These are phyloP conservation scores for Aphanomyces cochlioides DNA, from an alignment of 352 stramenopile genomes.

Conservation along the genomic window DNA sequence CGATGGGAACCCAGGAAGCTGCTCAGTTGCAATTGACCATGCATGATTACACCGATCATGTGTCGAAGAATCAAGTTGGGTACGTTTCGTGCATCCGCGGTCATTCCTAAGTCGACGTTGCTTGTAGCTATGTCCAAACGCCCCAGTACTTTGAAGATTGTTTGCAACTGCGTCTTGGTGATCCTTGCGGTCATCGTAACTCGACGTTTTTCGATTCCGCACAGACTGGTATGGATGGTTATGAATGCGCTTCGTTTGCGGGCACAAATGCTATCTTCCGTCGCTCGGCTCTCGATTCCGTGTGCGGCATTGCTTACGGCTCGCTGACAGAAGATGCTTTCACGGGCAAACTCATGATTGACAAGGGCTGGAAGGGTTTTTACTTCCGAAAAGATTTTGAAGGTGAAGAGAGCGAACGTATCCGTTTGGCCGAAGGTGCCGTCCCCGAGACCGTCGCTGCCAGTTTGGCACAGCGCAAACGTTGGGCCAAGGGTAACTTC, in stretches of 20 bases:
- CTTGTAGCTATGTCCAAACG: conserved; percentile 45
- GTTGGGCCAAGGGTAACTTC: conserved; percentile 76
- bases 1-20: conserved; percentile 32
- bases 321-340: conserved; percentile 73
- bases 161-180: conserved; percentile 54
- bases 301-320: conserved; percentile 70
- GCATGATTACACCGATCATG: conserved; percentile 65
- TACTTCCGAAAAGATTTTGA: conserved; percentile 78
- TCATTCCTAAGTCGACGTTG: not conserved
- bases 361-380: conserved; percentile 72
- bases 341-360: conserved; percentile 76
- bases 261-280: conserved; percentile 77
- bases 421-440: conserved; percentile 59
- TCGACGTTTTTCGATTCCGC: conserved; percentile 67
- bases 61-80: conserved; percentile 63
- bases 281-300: conserved; percentile 63
- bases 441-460: conserved; percentile 63
- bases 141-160: conserved; percentile 73
- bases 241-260: conserved; percentile 66
- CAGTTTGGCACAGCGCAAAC: conserved; percentile 60
- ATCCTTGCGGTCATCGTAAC: conserved; percentile 65
- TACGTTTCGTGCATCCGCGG: conserved; percentile 31
- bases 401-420: conserved; percentile 61
- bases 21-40: conserved; percentile 52
- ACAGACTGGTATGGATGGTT: conserved; percentile 70